Evolutionary conservation across 805 yeast genomes (phyloP).

Genomic region (Ogataea minuta): DNA sequence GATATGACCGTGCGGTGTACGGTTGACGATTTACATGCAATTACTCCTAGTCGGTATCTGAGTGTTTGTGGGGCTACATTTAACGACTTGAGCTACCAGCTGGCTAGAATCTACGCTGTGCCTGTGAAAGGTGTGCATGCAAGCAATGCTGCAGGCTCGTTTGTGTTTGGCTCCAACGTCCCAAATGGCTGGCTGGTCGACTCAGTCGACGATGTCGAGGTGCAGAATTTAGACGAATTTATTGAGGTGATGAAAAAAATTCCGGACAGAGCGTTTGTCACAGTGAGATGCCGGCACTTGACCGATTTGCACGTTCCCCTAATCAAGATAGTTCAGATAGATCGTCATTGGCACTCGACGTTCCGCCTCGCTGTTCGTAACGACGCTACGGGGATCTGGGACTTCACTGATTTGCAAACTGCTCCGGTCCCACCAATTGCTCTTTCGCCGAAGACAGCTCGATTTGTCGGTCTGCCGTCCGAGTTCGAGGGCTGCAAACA

Average conservation of each 20-base stretch:
- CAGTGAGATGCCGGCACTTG: constrained; percentile 71
- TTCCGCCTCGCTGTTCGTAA: constrained; percentile 67
- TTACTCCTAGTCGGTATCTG: constrained; percentile 79
- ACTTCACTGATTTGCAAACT: constrained; percentile 50
- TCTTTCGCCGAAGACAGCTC: constrained; percentile 59
- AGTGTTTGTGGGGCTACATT: constrained; percentile 86
- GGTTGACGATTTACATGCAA: constrained; percentile 75
- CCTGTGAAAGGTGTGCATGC: constrained; percentile 85
- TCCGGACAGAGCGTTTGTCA: constrained; percentile 73
- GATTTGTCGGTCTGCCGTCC: constrained; percentile 65
- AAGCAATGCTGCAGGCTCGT: constrained; percentile 75
- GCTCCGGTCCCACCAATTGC: constrained; percentile 58
- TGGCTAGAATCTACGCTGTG: constrained; percentile 80
- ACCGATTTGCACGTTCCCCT: constrained; percentile 76
- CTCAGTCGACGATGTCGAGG: constrained; percentile 69
- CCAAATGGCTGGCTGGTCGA: constrained; percentile 79
- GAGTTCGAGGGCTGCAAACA: constrained; percentile 52
- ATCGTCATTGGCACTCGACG: constrained; percentile 80
- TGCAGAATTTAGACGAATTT: constrained; percentile 72
- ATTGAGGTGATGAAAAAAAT: constrained; percentile 73
- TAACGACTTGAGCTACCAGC: constrained; percentile 81
- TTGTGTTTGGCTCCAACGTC: constrained; percentile 56
- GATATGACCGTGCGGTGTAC: constrained; percentile 47
- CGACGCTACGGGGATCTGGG: constrained; percentile 57
- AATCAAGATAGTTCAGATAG: constrained; percentile 65